These are phyloP conservation scores for Wallacemonas sp. DNA, from an alignment of 208 protist species.

Conservation along the genomic window DNA sequence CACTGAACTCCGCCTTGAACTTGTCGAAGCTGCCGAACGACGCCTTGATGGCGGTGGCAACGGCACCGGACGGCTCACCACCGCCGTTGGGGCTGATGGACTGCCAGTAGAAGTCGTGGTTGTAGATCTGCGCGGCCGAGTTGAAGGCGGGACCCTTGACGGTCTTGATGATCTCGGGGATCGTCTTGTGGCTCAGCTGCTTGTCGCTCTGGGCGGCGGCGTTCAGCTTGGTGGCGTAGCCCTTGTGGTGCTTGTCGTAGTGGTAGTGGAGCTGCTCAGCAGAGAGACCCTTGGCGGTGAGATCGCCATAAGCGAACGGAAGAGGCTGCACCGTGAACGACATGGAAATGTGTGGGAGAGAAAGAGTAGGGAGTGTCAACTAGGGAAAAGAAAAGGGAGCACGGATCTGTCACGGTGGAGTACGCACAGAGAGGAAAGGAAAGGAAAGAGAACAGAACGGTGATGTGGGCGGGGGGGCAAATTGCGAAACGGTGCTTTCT, in stretches of 20 bases:
- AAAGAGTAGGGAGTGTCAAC: constrained; percentile 7
- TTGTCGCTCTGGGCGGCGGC: constrained; percentile 33
- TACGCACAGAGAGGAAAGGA: constrained; percentile 7
- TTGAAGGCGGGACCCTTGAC: constrained; percentile 71
- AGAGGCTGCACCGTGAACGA: constrained; percentile 46
- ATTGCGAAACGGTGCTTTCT: no score
- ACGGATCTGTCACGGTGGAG: no score
- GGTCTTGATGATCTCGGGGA: constrained; percentile 64
- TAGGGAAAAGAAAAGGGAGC: constrained; percentile 17
- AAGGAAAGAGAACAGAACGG: constrained; percentile 11
- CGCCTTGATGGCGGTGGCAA: constrained; percentile 53
- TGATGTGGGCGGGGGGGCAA: no score
- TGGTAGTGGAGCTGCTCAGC: constrained; percentile 62
- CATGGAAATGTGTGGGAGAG: constrained; percentile 18
- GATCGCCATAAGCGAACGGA: constrained; percentile 46
- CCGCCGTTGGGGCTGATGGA: constrained; percentile 48
- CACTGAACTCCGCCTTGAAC: constrained; percentile 84
- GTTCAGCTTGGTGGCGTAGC: constrained; percentile 81
- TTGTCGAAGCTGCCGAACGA: constrained; percentile 67
- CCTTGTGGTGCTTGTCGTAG: constrained; percentile 77
- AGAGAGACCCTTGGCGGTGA: constrained; percentile 53
- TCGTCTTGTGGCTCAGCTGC: constrained; percentile 32
- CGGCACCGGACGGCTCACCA: constrained; percentile 34
- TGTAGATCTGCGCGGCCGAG: constrained; percentile 79
- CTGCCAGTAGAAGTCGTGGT: constrained; percentile 90